Conservation (phyloP, 495 filamentous ascomycete genomes). For the Annulohypoxylon moriforme region DNA sequence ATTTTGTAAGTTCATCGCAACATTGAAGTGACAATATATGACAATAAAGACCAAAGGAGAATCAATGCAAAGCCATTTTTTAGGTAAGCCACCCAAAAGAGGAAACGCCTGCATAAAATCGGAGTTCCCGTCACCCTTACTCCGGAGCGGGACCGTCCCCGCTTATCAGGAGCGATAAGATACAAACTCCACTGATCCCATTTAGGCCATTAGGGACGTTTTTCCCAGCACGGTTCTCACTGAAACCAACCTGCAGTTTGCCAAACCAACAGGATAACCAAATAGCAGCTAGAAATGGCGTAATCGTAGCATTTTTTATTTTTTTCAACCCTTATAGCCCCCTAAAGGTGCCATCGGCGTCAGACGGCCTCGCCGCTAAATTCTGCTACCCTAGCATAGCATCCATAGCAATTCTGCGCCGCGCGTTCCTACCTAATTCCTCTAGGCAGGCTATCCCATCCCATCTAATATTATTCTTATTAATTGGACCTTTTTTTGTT, state of each 20-base stretch:
- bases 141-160: not conserved
- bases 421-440: not conserved
- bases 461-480: not conserved
- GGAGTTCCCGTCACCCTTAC: not conserved
- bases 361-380: slow-evolving; percentile 10
- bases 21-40: too few relatives aligned
- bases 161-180: slow-evolving; percentile 23
- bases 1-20: too few relatives aligned
- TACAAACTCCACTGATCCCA: not conserved
- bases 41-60: not conserved
- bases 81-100: not conserved
- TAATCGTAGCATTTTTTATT: slow-evolving; percentile 15
- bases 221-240: slow-evolving; percentile 4
- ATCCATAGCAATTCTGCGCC: not conserved
- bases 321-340: slow-evolving; percentile 9
- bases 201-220: not conserved
- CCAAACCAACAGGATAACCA: slow-evolving; percentile 7
- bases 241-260: not conserved
- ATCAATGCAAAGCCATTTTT: not conserved
- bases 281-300: slow-evolving; percentile 34
- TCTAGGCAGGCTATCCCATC: too few relatives aligned
- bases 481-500: not conserved
- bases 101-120: not conserved
- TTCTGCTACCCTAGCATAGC: not conserved
- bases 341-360: not conserved